These are phyloP conservation scores for Huntiella bhutanensis DNA, from an alignment of 2,329 filamentous ascomycete genomes.

Conservation along the genomic window DNA sequence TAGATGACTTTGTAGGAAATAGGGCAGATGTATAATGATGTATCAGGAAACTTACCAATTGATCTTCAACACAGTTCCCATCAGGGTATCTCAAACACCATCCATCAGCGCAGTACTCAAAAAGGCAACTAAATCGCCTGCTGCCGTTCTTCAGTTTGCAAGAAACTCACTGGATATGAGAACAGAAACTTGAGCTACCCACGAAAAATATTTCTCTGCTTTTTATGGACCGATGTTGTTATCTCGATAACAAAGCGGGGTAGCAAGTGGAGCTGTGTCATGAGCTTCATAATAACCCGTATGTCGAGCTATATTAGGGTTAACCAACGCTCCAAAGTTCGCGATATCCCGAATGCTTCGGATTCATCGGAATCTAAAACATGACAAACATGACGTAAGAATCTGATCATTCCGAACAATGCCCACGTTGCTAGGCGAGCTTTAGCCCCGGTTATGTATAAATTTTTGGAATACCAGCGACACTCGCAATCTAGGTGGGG, in stretches of 20 bases:
- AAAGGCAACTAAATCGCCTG: neutral
- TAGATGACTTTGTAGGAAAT: no score
- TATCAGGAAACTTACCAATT: conserved; percentile 1
- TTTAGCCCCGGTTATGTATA: neutral
- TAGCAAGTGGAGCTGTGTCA: neutral
- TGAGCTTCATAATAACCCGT: neutral
- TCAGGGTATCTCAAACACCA: conserved; percentile 6
- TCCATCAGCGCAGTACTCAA: neutral
- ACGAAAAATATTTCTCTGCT: neutral
- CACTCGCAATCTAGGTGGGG: no score
- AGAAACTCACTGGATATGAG: no score
- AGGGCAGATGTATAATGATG: neutral
- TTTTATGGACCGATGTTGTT: conserved; percentile 1
- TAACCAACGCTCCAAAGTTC: neutral
- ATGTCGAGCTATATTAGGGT: neutral
- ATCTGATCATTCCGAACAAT: neutral
- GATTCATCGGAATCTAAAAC: conserved; percentile 3
- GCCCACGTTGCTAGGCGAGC: neutral
- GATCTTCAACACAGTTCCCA: conserved; percentile 8
- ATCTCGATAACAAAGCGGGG: conserved; percentile 3
- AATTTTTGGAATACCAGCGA: no score
- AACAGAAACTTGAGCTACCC: no score
- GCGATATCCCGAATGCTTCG: neutral
- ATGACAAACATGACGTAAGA: neutral
- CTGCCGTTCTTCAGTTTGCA: neutral